phyloP scores from a whole-genome alignment of 164 flowering plant genomes.

The Stephania japonica region DNA sequence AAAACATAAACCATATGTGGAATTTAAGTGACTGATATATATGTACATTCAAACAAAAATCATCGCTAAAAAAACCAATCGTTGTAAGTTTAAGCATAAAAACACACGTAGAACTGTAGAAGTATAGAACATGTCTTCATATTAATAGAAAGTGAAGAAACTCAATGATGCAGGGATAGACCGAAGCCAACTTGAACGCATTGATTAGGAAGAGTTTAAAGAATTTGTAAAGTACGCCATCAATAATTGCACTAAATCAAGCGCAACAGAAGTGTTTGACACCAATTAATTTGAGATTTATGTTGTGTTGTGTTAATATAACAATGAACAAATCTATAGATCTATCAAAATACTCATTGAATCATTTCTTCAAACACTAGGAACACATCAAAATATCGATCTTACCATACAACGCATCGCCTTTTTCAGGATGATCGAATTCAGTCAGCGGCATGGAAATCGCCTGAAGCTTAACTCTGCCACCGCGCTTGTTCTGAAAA shows the following conservation, averaged over 20 bases:
- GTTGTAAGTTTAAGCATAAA: too few relatives aligned
- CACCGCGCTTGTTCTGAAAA: slow-evolving; percentile 82
- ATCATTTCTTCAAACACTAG: not conserved
- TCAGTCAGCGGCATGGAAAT: slow-evolving; percentile 70
- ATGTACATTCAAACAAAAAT: not conserved
- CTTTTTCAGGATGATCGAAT: slow-evolving; percentile 78
- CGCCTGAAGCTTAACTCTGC: slow-evolving; percentile 68
- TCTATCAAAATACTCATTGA: not conserved
- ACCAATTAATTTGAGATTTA: not conserved
- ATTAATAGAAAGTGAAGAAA: too few relatives aligned
- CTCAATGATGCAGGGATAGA: too few relatives aligned
- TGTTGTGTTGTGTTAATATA: not conserved
- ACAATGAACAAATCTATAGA: not conserved
- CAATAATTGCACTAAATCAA: not conserved
- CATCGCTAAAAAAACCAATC: too few relatives aligned
- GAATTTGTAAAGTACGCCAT: not conserved
- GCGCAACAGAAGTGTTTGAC: not conserved
- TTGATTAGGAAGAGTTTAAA: not conserved
- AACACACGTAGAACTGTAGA: too few relatives aligned
- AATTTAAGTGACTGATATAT: not conserved
- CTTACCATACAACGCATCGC: slow-evolving; percentile 84
- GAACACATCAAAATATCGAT: not conserved
- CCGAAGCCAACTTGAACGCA: too few relatives aligned
- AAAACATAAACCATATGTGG: too few relatives aligned
- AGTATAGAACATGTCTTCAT: too few relatives aligned